phyloP scores from a whole-genome alignment of 495 filamentous ascomycete genomes.

The Astrocystis sublimbata region DNA sequence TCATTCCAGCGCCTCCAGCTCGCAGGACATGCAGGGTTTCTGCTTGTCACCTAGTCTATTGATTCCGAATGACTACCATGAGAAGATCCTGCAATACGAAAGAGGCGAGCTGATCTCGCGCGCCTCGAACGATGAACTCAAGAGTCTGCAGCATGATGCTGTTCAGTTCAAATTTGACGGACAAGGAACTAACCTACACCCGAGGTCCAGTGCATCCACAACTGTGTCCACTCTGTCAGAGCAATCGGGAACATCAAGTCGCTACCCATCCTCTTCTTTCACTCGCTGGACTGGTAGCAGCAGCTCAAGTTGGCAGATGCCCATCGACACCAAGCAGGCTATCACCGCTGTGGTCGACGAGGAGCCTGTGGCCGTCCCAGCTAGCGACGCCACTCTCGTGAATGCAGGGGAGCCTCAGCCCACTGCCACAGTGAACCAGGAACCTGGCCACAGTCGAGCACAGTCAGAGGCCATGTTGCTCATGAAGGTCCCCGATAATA shows the following conservation, averaged over 20 bases:
- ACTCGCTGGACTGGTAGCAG: constrained; percentile 48
- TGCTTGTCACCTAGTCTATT: constrained; percentile 55
- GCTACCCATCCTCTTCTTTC: constrained; percentile 47
- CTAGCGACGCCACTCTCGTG: neutral
- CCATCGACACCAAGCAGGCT: constrained; percentile 21
- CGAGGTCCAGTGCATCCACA: constrained; percentile 48
- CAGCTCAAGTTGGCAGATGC: constrained; percentile 34
- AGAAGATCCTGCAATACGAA: constrained; percentile 46
- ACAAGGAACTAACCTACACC: constrained; percentile 24
- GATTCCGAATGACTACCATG: constrained; percentile 53
- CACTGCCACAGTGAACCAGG: constrained; percentile 11
- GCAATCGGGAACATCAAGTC: constrained; percentile 36
- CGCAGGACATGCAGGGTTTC: constrained; percentile 58
- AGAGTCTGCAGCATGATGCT: constrained; percentile 35
- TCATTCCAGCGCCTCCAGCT: constrained; percentile 50
- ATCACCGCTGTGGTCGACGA: constrained; percentile 14
- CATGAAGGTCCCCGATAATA: constrained; percentile 19
- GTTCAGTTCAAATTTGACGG: constrained; percentile 34
- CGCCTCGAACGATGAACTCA: constrained; percentile 24
- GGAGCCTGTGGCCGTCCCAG: constrained; percentile 12
- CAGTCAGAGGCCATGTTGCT: constrained; percentile 30
- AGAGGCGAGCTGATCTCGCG: constrained; percentile 26
- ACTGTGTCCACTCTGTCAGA: constrained; percentile 36
- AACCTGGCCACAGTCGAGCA: constrained; percentile 20
- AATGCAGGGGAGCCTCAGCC: constrained; percentile 2